phyloP scores from a whole-genome alignment of 2,329 filamentous ascomycete species.

The Monosporascus sp. region DNA sequence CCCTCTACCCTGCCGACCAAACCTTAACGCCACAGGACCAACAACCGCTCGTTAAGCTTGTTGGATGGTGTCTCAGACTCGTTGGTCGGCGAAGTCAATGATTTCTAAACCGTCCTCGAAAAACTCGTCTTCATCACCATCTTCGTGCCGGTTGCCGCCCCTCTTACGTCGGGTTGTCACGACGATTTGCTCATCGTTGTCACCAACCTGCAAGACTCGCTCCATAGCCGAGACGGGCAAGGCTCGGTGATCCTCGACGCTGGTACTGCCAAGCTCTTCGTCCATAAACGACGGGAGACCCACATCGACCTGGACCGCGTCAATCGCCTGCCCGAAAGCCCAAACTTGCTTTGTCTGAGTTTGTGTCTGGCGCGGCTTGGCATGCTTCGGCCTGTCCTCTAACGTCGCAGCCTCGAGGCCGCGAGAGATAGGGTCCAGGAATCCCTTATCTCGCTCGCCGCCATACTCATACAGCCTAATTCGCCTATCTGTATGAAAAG shows the following conservation, averaged over 20 bases:
- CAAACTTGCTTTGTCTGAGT: slow-evolving; percentile 33
- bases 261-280: slow-evolving; percentile 43
- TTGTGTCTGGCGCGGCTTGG: slow-evolving; percentile 20
- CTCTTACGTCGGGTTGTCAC: slow-evolving; percentile 72
- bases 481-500: slow-evolving; percentile 86
- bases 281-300: slow-evolving; percentile 42
- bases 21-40: slow-evolving; percentile 2
- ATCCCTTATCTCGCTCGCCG: slow-evolving; percentile 14
- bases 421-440: slow-evolving; percentile 31
- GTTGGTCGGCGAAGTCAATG: slow-evolving; percentile 75
- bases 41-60: slow-evolving; percentile 2
- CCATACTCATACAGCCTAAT: slow-evolving; percentile 70
- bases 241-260: slow-evolving; percentile 51
- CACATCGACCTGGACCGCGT: slow-evolving; percentile 46
- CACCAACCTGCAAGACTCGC: slow-evolving; percentile 52
- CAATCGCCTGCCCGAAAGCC: slow-evolving; percentile 57
- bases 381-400: slow-evolving; percentile 35
- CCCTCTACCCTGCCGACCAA: too few species aligned
- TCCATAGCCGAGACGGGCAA: slow-evolving; percentile 61
- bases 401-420: slow-evolving; percentile 37
- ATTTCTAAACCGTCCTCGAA: slow-evolving; percentile 93
- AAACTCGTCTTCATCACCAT: slow-evolving; percentile 66
- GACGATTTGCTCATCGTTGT: slow-evolving; percentile 70
- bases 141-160: slow-evolving; percentile 44
- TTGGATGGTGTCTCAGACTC: slow-evolving; percentile 41